Percentiles rank a stretch among this genome's conserved stretches.
These are phyloP conservation scores for Cyclocybe aegerita DNA, from an alignment of 768 basidiomycete species.

Conservation along the genomic window DNA sequence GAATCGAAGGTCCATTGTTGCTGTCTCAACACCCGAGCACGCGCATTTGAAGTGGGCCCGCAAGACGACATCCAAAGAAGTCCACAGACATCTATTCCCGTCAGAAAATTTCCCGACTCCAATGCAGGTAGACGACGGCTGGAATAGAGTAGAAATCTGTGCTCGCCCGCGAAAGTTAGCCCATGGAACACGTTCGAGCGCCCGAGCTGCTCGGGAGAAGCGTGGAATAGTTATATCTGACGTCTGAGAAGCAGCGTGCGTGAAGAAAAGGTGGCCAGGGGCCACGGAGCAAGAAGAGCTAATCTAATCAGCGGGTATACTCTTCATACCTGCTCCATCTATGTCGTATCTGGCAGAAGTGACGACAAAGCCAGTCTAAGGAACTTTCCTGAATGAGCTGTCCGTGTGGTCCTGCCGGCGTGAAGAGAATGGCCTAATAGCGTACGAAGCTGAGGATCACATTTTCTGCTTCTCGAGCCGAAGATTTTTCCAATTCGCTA, in stretches of 20 bases:
- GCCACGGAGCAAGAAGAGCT: neutral
- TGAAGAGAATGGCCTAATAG: neutral
- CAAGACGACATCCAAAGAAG: no score
- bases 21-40: no score
- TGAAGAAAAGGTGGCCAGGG: constrained; percentile 6
- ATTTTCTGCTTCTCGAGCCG: neutral
- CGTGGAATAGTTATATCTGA: neutral
- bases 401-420: neutral
- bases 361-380: no score
- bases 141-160: neutral
- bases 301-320: constrained; percentile 8
- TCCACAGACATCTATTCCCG: no score
- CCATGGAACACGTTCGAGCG: constrained; percentile 6
- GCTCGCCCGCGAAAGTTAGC: neutral
- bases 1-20: no score
- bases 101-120: no score
- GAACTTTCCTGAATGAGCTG: no score
- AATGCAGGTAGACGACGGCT: neutral
- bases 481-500: neutral
- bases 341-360: neutral
- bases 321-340: neutral
- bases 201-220: constrained; percentile 14
- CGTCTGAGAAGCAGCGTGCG: constrained; percentile 4
- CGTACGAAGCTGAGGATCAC: constrained; percentile 5
- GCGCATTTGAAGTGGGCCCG: no score